Evolutionary conservation across 768 basidiomycete genomes (phyloP), one percentile per base, ranked within the genome.

Genomic region (Leucocoprinus sp.): DNA sequence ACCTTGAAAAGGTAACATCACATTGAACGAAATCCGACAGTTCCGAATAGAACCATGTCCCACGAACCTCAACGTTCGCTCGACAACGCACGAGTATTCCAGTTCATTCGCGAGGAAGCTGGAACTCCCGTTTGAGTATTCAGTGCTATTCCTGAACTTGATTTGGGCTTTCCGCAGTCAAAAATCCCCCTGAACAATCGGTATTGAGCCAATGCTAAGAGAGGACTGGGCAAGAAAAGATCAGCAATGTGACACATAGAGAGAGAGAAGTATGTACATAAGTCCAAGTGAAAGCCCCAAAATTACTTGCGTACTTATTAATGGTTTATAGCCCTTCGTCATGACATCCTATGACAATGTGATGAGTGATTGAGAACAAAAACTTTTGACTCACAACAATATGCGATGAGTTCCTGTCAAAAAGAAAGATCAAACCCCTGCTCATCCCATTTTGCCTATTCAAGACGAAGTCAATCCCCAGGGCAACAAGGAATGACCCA

Each of bases 391-490:
- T 47, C 50, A 82, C 80, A 48, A 69, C 63, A 42, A 65, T 57
- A 60, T 84, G 82, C 21, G 72, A 68, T 8, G 64, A 54, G 52
- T 84, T 84, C 35, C 75, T 66, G 55, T 84, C 83, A 49, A 83
- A 70, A 11, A 84, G 66, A 53, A 69, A 75, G 17, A 83, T 70
- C 23, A 84, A 65, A 2, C 82, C 82, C 17, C 72, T 63, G 52
- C 80, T 79, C 68, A 82, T 70, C 4, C 82, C 83, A 4, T 63
- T 60, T 54, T 84, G 81, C 52, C 70, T 64, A 49, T 81, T 69
- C 40, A 81, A 43, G 37, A 71, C 57, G 3, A 84, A 64, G 58
- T 84, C 82, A 8, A 75, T 54, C 17, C 71, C 80, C 7, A 84
- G 67, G 22, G 56, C 70, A 11, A 66, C 62, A 19, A 84, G 59